phyloP scores from a whole-genome alignment of 2,329 filamentous ascomycete species.

The Beauveria sp. region DNA sequence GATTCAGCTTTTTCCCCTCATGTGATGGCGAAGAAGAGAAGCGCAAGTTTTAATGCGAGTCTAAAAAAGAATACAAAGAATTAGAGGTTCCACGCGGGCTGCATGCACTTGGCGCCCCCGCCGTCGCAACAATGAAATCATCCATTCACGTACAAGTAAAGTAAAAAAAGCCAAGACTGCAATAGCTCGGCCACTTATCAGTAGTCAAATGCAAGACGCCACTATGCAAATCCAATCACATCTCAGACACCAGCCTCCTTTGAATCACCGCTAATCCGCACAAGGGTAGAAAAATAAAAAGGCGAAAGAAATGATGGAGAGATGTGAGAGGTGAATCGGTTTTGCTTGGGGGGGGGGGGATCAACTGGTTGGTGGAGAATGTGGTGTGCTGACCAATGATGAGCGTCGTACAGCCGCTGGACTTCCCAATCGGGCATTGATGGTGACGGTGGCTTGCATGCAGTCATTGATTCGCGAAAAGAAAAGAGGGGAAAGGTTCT shows the following conservation, averaged over 20 bases:
- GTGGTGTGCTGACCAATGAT: not conserved
- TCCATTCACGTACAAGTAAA: not conserved
- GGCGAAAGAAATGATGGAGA: too few relatives aligned
- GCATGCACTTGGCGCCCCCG: not conserved
- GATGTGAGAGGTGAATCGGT: too few relatives aligned
- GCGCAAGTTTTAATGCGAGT: too few relatives aligned
- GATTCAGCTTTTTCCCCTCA: too few relatives aligned
- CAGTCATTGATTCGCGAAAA: not conserved
- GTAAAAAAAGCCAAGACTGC: too few relatives aligned
- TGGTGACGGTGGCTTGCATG: not conserved
- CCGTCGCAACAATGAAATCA: not conserved
- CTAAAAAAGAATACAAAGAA: too few relatives aligned
- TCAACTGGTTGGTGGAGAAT: not conserved
- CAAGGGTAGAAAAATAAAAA: not conserved
- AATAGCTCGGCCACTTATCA: too few relatives aligned
- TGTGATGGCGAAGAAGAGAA: too few relatives aligned
- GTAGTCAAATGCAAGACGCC: not conserved
- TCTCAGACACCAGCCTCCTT: not conserved
- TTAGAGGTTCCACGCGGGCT: not conserved
- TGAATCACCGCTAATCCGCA: too few relatives aligned
- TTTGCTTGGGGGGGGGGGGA: too few relatives aligned
- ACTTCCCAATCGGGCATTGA: constrained; percentile 1
- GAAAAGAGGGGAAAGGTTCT: not conserved
- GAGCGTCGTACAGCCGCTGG: not conserved
- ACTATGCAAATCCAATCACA: not conserved